Evolutionary conservation across 2,329 filamentous ascomycete species (phyloP).

Genomic region (Pestalotiopsis sp.): DNA sequence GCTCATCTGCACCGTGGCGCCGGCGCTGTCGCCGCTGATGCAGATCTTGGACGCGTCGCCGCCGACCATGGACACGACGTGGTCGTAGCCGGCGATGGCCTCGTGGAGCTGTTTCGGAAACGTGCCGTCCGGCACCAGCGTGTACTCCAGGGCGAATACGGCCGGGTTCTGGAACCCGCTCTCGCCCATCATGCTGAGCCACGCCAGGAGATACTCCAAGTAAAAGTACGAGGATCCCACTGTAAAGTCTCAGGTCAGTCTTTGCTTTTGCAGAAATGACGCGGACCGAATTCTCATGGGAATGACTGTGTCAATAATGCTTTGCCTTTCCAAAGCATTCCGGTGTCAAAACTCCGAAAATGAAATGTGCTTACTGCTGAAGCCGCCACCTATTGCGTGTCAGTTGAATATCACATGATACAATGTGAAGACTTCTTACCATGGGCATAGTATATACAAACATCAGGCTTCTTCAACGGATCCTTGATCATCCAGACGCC

Average conservation of each 20-base stretch:
- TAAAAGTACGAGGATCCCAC: constrained; percentile 84
- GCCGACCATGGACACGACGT: constrained; percentile 61
- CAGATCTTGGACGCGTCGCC: constrained; percentile 64
- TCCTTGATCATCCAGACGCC: constrained; percentile 73
- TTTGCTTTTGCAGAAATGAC: not conserved
- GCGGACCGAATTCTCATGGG: not conserved
- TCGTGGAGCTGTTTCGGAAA: constrained; percentile 77
- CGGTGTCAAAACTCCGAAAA: no score
- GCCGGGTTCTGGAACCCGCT: constrained; percentile 74
- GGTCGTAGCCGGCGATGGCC: constrained; percentile 69
- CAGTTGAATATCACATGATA: constrained; percentile 12
- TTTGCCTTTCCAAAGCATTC: no score
- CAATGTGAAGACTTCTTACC: constrained; percentile 47
- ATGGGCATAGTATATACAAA: constrained; percentile 82
- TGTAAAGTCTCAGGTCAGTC: not conserved
- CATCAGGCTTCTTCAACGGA: constrained; percentile 63
- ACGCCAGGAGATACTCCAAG: constrained; percentile 77
- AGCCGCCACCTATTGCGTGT: constrained; percentile 66
- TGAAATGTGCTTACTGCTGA: constrained; percentile 50
- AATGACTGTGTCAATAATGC: no score
- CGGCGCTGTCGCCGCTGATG: constrained; percentile 79
- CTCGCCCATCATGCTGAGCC: constrained; percentile 65
- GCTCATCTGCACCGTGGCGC: constrained; percentile 72
- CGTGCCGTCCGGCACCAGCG: constrained; percentile 71
- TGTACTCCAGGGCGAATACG: constrained; percentile 80